A percentile compares a stretch with the other conserved stretches of the same genome.
Evolutionary conservation across 1,139 yeast species (phyloP).

Genomic region (Lodderomyces pseudojiufengensis): DNA sequence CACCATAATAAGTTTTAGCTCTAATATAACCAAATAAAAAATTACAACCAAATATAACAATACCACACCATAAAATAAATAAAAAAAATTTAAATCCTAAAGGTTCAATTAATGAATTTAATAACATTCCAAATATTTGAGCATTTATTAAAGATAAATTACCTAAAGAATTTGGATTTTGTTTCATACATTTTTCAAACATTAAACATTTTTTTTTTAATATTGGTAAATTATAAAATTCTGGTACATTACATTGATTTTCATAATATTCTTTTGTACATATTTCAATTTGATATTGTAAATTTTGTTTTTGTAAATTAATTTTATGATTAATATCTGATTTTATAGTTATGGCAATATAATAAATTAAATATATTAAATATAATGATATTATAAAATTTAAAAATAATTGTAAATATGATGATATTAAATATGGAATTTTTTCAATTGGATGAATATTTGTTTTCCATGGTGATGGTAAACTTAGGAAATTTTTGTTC

Average conservation of each 20-base stretch:
- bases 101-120: conserved; percentile 65
- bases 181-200: conserved; percentile 64
- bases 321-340: conserved; percentile 51
- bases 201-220: conserved; percentile 51
- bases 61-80: conserved; percentile 30
- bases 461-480: conserved; percentile 52
- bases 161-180: conserved; percentile 44
- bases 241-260: conserved; percentile 54
- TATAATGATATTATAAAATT: conserved; percentile 45
- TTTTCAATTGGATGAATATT: conserved; percentile 35
- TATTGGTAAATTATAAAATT: conserved; percentile 51
- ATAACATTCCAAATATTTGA: conserved; percentile 55
- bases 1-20: conserved; percentile 44
- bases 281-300: conserved; percentile 39
- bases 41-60: conserved; percentile 34
- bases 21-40: conserved; percentile 44
- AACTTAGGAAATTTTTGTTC: conserved; percentile 3
- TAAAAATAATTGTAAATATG: conserved; percentile 52
- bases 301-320: conserved; percentile 33
- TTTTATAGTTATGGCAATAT: conserved; percentile 44
- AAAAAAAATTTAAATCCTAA: conserved; percentile 55
- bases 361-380: conserved; percentile 38
- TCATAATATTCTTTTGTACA: conserved; percentile 51
- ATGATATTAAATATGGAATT: conserved; percentile 51
- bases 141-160: conserved; percentile 55